A percentile compares a stretch with the other conserved stretches of the same genome.
These are phyloP conservation scores for Leccinum boreale DNA, from an alignment of 768 basidiomycete genomes.

Conservation along the genomic window DNA sequence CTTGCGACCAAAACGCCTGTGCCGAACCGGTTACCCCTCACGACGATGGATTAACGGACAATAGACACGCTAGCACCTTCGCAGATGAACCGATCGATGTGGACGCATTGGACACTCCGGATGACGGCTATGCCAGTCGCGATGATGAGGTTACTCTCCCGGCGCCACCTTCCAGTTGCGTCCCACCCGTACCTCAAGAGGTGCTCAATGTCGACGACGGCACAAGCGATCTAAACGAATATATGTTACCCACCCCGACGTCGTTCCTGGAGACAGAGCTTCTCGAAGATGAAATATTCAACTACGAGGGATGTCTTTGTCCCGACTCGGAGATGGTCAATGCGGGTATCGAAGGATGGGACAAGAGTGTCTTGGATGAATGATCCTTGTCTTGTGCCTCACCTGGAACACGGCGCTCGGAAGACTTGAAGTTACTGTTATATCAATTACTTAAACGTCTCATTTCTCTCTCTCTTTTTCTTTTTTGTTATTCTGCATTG, in stretches of 20 bases:
- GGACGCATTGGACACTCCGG: neutral
- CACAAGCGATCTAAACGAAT: neutral
- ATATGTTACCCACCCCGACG: neutral
- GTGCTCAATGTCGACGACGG: neutral
- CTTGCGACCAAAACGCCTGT: neutral
- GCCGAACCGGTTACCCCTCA: neutral
- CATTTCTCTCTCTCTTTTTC: neutral
- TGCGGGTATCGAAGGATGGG: conserved; percentile 7
- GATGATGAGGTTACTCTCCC: neutral
- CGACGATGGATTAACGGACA: neutral
- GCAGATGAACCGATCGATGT: neutral
- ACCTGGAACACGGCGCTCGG: neutral
- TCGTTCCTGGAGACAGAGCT: neutral
- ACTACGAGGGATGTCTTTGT: conserved; percentile 4
- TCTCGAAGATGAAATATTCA: neutral
- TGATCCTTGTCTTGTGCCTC: neutral
- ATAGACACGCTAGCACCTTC: neutral
- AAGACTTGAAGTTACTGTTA: neutral
- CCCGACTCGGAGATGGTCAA: conserved; percentile 15
- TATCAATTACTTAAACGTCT: neutral
- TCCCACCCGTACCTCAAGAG: neutral
- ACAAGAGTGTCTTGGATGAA: neutral
- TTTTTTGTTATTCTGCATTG: too few species aligned
- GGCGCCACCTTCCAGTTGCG: neutral
- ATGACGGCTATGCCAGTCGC: neutral